phyloP scores from a whole-genome alignment of 225 moss, liverwort and hornwort species.

The Polytrichum formosum region DNA sequence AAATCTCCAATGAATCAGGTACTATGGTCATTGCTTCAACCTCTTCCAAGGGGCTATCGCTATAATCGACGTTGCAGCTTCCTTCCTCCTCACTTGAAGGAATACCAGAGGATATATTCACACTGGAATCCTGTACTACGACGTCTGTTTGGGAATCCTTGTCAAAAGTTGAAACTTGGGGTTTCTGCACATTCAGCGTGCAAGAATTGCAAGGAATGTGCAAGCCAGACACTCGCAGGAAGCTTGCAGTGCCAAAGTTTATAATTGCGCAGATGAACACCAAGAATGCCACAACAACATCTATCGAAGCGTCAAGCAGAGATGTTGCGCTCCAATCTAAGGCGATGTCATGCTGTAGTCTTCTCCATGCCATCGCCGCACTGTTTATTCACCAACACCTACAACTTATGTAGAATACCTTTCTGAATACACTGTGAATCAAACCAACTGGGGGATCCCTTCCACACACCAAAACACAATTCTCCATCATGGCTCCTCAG shows the following conservation, averaged over 20 bases:
- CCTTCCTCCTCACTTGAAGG: neutral
- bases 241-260: constrained; percentile 20
- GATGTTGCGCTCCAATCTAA: constrained; percentile 21
- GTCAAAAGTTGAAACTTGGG: neutral
- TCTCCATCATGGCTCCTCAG: constrained; percentile 1
- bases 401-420: neutral
- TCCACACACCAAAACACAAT: neutral
- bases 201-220: constrained; percentile 27
- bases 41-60: constrained; percentile 3
- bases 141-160: neutral
- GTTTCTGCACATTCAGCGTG: neutral
- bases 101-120: constrained; percentile 7
- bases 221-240: constrained; percentile 25
- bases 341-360: constrained; percentile 17
- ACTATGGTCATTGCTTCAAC: neutral
- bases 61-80: constrained; percentile 2
- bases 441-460: neutral
- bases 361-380: constrained; percentile 38
- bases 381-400: constrained; percentile 7
- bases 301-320: constrained; percentile 18
- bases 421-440: neutral
- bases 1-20: neutral
- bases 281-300: constrained; percentile 20
- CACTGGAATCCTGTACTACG: neutral
- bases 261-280: constrained; percentile 28